A percentile compares a stretch with the other conserved stretches of the same genome.
Conservation (phyloP, 2,329 filamentous ascomycete species). For the Pseudogymnoascus sp. region DNA sequence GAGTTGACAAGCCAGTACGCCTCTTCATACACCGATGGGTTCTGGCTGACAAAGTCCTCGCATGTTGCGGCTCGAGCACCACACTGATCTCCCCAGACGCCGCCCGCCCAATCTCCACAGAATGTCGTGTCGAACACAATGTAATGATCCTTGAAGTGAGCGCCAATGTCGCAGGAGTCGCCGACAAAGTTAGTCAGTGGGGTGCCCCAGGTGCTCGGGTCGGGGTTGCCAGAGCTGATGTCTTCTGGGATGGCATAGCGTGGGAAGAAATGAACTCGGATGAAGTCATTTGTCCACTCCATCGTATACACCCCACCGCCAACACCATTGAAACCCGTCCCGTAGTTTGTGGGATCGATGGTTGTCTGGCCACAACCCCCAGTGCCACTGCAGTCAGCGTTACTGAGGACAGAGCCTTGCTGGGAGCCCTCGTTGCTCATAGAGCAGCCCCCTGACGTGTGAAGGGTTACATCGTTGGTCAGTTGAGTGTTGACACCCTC, state of each 20-base stretch:
- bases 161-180: constrained; percentile 62
- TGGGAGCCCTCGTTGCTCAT: constrained; percentile 44
- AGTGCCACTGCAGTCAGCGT: constrained; percentile 49
- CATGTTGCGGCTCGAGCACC: constrained; percentile 56
- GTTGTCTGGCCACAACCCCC: constrained; percentile 53
- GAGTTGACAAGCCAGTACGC: constrained; percentile 73
- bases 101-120: constrained; percentile 81
- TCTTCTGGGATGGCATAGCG: constrained; percentile 57
- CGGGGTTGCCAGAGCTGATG: constrained; percentile 49
- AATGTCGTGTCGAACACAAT: constrained; percentile 79
- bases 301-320: constrained; percentile 66
- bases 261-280: constrained; percentile 77
- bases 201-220: constrained; percentile 60
- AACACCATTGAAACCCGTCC: constrained; percentile 61
- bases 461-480: constrained; percentile 57
- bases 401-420: constrained; percentile 38
- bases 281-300: constrained; percentile 65
- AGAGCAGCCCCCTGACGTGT: constrained; percentile 54
- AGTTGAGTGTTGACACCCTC: constrained; percentile 63
- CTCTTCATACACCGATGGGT: constrained; percentile 62
- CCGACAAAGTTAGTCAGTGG: constrained; percentile 64
- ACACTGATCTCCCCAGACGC: constrained; percentile 59
- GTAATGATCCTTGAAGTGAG: constrained; percentile 62
- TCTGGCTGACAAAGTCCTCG: constrained; percentile 61
- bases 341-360: constrained; percentile 48